phyloP scores from a whole-genome alignment of 2,329 filamentous ascomycete genomes.

The Colletotrichum sp. region DNA sequence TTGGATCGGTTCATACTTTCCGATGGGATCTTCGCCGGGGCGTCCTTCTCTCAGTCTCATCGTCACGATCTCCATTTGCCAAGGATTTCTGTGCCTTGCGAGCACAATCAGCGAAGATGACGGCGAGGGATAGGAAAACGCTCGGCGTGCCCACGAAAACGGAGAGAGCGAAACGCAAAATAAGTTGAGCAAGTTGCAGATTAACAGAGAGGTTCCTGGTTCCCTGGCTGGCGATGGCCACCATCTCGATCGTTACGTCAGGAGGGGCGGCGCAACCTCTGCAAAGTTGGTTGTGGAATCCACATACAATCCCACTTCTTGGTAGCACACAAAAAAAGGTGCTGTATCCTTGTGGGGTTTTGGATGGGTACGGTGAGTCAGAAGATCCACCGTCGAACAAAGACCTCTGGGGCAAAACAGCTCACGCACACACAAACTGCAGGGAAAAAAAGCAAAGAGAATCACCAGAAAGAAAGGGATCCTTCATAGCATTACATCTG shows the following conservation, averaged over 20 bases:
- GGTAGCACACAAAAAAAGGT: neutral
- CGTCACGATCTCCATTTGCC: neutral
- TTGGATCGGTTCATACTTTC: neutral
- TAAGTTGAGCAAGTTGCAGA: neutral
- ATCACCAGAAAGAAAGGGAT: neutral
- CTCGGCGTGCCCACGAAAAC: neutral
- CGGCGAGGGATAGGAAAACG: neutral
- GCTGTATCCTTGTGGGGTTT: neutral
- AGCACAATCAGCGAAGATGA: neutral
- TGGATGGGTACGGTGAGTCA: conserved; percentile 4
- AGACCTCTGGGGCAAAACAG: neutral
- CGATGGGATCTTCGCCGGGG: neutral
- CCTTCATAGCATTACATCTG: neutral
- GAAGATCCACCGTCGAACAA: neutral
- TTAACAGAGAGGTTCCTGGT: neutral
- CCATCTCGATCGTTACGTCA: neutral
- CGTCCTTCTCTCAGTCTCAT: neutral
- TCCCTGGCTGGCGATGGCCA: neutral
- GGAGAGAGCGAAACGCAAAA: neutral
- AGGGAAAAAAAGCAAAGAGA: neutral
- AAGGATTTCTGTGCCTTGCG: neutral
- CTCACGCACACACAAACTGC: neutral
- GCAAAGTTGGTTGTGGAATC: neutral
- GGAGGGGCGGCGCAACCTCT: neutral
- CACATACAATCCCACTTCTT: neutral